phyloP scores from a whole-genome alignment of 2,329 filamentous ascomycete species.

The Diaporthe vexans region DNA sequence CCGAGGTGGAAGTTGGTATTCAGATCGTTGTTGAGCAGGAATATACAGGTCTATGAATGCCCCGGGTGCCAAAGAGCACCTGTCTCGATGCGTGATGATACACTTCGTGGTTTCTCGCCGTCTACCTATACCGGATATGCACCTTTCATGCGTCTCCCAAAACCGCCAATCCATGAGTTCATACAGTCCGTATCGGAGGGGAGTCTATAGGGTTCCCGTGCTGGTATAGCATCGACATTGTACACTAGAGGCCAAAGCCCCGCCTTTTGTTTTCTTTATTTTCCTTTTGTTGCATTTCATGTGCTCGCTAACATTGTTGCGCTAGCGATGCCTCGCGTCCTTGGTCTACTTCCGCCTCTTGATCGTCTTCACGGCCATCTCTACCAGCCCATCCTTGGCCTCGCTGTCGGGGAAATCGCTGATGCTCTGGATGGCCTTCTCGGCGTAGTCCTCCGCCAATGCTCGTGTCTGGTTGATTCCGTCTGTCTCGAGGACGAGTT shows the following conservation, averaged over 20 bases:
- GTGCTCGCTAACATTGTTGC: neutral
- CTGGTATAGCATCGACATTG: neutral
- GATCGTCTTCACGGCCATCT: slow-evolving; percentile 95
- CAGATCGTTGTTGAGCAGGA: slow-evolving; percentile 18
- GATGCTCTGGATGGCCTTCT: slow-evolving; percentile 90
- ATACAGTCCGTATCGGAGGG: slow-evolving; percentile 20
- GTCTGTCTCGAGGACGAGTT: slow-evolving; percentile 85
- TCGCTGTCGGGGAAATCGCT: slow-evolving; percentile 91
- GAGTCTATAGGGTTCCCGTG: slow-evolving; percentile 16
- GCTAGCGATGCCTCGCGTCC: neutral
- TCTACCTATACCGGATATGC: neutral
- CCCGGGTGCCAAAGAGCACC: slow-evolving; percentile 16
- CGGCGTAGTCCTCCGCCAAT: slow-evolving; percentile 90
- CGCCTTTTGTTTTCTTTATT: neutral
- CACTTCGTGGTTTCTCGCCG: neutral
- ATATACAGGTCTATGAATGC: slow-evolving; percentile 23
- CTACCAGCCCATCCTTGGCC: slow-evolving; percentile 89
- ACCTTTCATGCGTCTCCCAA: slow-evolving; percentile 7
- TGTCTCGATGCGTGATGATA: slow-evolving; percentile 36
- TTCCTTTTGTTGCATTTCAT: neutral
- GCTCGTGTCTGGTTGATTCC: slow-evolving; percentile 93
- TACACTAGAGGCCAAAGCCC: slow-evolving; percentile 9
- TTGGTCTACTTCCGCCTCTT: slow-evolving; percentile 80
- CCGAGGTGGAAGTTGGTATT: neutral
- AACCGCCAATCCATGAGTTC: slow-evolving; percentile 1